Conservation (phyloP, 768 basidiomycete genomes). For the Mycena kentingensis region DNA sequence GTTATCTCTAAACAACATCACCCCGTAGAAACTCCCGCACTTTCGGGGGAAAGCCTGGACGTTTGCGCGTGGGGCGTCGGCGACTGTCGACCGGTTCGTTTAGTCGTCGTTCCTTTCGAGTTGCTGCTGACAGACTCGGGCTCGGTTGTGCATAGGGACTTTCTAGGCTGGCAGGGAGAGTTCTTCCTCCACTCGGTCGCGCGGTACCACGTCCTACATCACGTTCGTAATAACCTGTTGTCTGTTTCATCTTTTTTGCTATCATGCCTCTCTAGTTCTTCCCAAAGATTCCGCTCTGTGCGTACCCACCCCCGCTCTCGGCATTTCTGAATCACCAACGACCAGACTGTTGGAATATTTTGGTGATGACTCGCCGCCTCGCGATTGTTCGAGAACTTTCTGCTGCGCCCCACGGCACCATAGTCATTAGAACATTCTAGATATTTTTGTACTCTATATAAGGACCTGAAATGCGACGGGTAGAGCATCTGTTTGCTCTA, state of each 20-base stretch:
- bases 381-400: too few relatives aligned
- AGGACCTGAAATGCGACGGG: too few relatives aligned
- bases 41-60: not conserved
- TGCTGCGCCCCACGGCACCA: too few relatives aligned
- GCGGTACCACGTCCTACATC: not conserved
- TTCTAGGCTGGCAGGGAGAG: not conserved
- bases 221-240: not conserved
- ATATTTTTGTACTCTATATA: too few relatives aligned
- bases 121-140: not conserved
- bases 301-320: too few relatives aligned
- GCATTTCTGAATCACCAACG: too few relatives aligned
- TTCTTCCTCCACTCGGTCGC: not conserved
- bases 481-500: too few relatives aligned
- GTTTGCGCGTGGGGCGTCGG: not conserved
- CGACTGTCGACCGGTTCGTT: not conserved
- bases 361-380: too few relatives aligned
- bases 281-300: not conserved
- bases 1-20: not conserved
- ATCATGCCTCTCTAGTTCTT: not conserved
- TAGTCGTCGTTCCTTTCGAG: not conserved
- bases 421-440: too few relatives aligned
- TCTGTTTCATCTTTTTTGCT: not conserved
- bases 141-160: too few relatives aligned
- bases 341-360: too few relatives aligned
- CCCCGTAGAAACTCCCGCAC: not conserved